Evolutionary conservation across 129 eudicot genomes (phyloP).

Genomic region (Gnaphalium uliginosum): DNA sequence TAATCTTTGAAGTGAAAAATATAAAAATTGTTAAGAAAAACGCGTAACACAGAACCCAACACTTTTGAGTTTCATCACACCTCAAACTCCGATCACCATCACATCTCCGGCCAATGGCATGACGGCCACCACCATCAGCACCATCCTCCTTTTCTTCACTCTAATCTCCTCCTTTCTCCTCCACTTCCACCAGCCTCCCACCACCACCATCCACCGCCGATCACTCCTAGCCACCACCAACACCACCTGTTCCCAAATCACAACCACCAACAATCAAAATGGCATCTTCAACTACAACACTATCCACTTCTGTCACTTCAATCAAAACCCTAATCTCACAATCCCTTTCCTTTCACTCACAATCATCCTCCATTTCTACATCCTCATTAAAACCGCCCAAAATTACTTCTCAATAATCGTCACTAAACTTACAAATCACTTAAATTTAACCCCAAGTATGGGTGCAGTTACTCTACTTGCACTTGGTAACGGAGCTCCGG

Average conservation of each 20-base stretch:
- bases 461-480: slow-evolving; percentile 89
- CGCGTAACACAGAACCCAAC: neutral
- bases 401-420: slow-evolving; percentile 68
- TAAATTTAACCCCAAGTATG: slow-evolving; percentile 63
- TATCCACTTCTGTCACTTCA: slow-evolving; percentile 59
- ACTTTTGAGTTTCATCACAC: neutral
- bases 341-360: slow-evolving; percentile 57
- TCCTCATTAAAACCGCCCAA: slow-evolving; percentile 77
- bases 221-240: slow-evolving; percentile 48
- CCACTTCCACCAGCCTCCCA: slow-evolving; percentile 16
- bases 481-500: slow-evolving; percentile 94
- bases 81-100: slow-evolving; percentile 32
- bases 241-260: slow-evolving; percentile 37
- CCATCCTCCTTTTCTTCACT: slow-evolving; percentile 42
- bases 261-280: slow-evolving; percentile 37
- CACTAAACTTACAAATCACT: slow-evolving; percentile 57
- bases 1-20: neutral
- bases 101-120: slow-evolving; percentile 33
- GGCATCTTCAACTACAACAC: slow-evolving; percentile 69
- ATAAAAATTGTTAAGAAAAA: too few relatives aligned
- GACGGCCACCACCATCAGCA: slow-evolving; percentile 33
- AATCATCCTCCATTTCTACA: slow-evolving; percentile 64
- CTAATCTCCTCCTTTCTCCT: slow-evolving; percentile 47
- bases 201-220: slow-evolving; percentile 50
- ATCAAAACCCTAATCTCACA: slow-evolving; percentile 47